Conservation (phyloP, 148 eudicot genomes). For the Pouteria glomerata region DNA sequence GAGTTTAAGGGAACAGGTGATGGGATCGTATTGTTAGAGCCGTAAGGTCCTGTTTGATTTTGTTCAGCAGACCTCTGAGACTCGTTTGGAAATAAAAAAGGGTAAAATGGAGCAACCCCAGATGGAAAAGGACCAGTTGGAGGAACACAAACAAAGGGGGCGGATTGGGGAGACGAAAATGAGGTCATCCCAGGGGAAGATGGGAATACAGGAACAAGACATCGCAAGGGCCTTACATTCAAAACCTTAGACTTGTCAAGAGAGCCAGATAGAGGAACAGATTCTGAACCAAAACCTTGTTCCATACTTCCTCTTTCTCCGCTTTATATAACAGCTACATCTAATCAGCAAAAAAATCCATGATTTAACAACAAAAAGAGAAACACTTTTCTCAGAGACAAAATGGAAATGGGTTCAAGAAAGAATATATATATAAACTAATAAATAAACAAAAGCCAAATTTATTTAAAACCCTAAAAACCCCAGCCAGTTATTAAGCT, state of each 20-base stretch:
- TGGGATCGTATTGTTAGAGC: conserved; percentile 19
- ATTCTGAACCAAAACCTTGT: too few species aligned
- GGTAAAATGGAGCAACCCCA: conserved; percentile 44
- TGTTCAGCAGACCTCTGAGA: conserved; percentile 12
- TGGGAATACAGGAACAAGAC: conserved; percentile 31
- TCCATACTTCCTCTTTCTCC: neutral
- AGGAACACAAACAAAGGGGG: conserved; percentile 40
- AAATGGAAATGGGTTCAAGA: too few species aligned
- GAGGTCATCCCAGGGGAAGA: conserved; percentile 22
- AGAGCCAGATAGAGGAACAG: too few species aligned
- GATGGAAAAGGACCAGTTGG: conserved; percentile 53
- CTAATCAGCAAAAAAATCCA: neutral
- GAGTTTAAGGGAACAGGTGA: conserved; percentile 72
- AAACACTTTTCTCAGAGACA: neutral
- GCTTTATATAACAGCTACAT: neutral
- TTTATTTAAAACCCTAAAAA: neutral
- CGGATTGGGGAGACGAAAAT: conserved; percentile 23
- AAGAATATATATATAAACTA: neutral
- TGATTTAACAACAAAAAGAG: neutral
- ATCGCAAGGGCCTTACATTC: too few species aligned
- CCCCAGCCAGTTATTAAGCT: neutral
- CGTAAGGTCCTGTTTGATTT: conserved; percentile 16
- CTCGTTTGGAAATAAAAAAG: conserved; percentile 22
- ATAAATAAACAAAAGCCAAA: neutral
- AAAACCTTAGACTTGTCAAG: too few species aligned